A percentile compares a stretch with the other conserved stretches of the same genome.
Conservation (phyloP, 805 yeast species). For the Ogataea philodendri region DNA sequence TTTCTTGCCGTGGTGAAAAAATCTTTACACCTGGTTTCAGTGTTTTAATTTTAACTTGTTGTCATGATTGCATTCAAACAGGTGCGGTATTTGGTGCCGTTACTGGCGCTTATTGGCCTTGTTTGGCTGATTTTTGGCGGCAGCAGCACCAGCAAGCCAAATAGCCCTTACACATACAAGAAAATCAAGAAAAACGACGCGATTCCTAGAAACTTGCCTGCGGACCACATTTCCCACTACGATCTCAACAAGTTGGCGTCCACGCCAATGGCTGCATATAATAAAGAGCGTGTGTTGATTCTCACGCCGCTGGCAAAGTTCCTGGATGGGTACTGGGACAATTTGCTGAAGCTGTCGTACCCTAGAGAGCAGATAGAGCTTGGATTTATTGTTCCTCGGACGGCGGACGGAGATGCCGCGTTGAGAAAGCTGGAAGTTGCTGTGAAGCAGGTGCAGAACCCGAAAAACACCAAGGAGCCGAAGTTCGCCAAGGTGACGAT, state of each 20-base stretch:
- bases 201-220: slow-evolving; percentile 60
- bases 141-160: slow-evolving; percentile 21
- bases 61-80: slow-evolving; percentile 42
- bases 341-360: slow-evolving; percentile 68
- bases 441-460: slow-evolving; percentile 67
- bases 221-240: slow-evolving; percentile 76
- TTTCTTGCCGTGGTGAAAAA: too few relatives aligned
- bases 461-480: slow-evolving; percentile 47
- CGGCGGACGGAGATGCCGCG: slow-evolving; percentile 77
- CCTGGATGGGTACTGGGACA: slow-evolving; percentile 84
- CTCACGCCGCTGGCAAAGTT: slow-evolving; percentile 90
- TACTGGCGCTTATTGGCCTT: slow-evolving; percentile 40
- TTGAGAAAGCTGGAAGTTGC: slow-evolving; percentile 70
- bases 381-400: slow-evolving; percentile 89
- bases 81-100: slow-evolving; percentile 44
- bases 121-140: slow-evolving; percentile 43
- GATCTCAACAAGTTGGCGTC: slow-evolving; percentile 78
- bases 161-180: slow-evolving; percentile 38
- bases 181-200: slow-evolving; percentile 43
- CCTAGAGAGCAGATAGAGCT: slow-evolving; percentile 83
- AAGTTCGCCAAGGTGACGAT: slow-evolving; percentile 84
- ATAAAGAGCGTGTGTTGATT: slow-evolving; percentile 79
- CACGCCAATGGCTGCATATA: slow-evolving; percentile 66
- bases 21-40: slow-evolving; percentile 1
- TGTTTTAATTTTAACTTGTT: slow-evolving; percentile 5